Conservation (phyloP, 768 basidiomycete species). For the Lepiota subincarnata region DNA sequence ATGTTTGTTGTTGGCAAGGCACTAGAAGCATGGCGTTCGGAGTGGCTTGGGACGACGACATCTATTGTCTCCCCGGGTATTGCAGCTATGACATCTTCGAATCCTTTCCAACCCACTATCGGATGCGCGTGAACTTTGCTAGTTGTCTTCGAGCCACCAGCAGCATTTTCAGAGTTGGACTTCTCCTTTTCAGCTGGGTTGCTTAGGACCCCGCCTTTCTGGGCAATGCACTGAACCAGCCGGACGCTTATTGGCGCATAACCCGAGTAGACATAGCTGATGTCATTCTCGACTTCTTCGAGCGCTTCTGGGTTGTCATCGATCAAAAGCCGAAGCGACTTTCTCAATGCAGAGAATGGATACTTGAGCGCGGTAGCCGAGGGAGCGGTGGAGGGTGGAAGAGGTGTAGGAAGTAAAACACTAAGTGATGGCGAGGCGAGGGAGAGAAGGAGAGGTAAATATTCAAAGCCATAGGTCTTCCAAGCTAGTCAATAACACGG, state of each 20-base stretch:
- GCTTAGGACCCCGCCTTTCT: constrained; percentile 85
- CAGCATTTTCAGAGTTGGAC: constrained; percentile 29
- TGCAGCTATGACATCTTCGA: constrained; percentile 81
- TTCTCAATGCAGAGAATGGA: constrained; percentile 70
- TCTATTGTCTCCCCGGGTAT: constrained; percentile 90
- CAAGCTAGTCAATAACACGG: constrained; percentile 25
- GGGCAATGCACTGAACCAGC: constrained; percentile 88
- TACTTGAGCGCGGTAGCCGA: constrained; percentile 48
- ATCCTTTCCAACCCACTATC: constrained; percentile 95
- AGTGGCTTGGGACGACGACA: constrained; percentile 47
- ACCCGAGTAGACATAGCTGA: constrained; percentile 94
- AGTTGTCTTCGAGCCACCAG: constrained; percentile 31
- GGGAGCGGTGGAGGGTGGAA: constrained; percentile 46
- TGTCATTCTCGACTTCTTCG: constrained; percentile 87
- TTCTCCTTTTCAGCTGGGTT: constrained; percentile 67
- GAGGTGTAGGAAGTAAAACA: constrained; percentile 62
- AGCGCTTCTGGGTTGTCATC: constrained; percentile 77
- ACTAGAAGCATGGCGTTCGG: constrained; percentile 8
- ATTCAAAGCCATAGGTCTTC: constrained; percentile 74
- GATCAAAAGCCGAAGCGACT: constrained; percentile 86
- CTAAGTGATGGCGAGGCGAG: constrained; percentile 64
- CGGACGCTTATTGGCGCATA: constrained; percentile 93
- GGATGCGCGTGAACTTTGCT: constrained; percentile 80
- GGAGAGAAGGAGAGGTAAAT: constrained; percentile 64
- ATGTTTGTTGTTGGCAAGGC: constrained; percentile 2